Evolutionary conservation across 2,329 filamentous ascomycete genomes (phyloP).

Genomic region (Beauveria pseudobassiana): DNA sequence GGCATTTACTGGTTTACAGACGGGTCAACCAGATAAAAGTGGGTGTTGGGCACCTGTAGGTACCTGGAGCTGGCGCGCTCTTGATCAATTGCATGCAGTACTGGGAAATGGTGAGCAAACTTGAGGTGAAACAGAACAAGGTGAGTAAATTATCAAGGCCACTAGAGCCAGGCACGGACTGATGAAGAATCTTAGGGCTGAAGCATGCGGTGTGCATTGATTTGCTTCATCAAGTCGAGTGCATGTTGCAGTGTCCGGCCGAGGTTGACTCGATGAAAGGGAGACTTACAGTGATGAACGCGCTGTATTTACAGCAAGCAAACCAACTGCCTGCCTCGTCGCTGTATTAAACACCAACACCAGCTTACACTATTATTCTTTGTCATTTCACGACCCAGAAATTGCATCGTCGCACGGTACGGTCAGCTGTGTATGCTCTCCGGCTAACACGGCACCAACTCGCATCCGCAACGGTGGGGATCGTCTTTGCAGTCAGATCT

Average conservation of each 20-base stretch:
- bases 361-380: not conserved
- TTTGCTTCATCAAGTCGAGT: no score
- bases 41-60: not conserved
- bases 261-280: no score
- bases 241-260: no score
- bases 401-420: not conserved
- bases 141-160: no score
- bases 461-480: conserved; percentile 6
- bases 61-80: no score
- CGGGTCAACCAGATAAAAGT: no score
- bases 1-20: no score
- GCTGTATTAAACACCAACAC: no score
- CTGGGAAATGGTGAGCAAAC: not conserved
- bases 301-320: not conserved
- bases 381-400: not conserved
- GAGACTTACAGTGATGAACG: not conserved
- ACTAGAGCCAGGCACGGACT: no score
- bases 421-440: not conserved
- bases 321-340: not conserved
- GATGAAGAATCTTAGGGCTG: no score
- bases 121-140: not conserved
- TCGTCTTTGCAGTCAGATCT: conserved; percentile 9
- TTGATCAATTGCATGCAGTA: no score
- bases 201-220: no score
- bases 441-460: conserved; percentile 9